Evolutionary conservation across 2,329 filamentous ascomycete species (phyloP), one percentile per base, ranked within the genome.

Genomic region (Immersiporthe knoxdaviesiana): DNA sequence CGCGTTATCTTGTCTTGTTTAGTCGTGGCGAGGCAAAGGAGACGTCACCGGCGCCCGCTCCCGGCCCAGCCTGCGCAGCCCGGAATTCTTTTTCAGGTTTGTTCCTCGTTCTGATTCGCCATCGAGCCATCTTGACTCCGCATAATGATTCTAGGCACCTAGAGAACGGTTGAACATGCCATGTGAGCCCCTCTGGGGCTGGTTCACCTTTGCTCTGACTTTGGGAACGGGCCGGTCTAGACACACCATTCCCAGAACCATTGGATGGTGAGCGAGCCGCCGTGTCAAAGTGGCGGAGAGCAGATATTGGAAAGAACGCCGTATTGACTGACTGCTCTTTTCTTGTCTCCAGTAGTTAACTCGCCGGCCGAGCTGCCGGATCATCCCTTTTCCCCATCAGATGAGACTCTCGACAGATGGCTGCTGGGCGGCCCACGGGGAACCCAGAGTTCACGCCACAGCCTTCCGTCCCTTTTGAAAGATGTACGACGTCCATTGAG

Each of bases 71-170:
- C 16, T 58, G 44, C 56, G 44, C 56, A 63, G 50, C 30, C 50
- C 41, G 44, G 30, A 1, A n/a, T n/a, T n/a, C n/a, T n/a, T 32
- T n/a, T 11, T 4, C 30, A 58, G 61, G 32, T 58, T 44, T 27
- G 63, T 63, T 63, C 12, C 41, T 16, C 62, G n/a, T n/a, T n/a
- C n/a, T n/a, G n/a, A n/a, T 24, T 64, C 56, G 41, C 32, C 6
- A 35, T 47, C 44, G 44, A 47, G n/a, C 18, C 44, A 8, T 47
- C 18, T 47, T 47, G 44, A 47, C 44, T 47, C 44, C 8, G 3
- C 44, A 47, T 41, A 2, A 21, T 50, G 30, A n/a, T 8, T 21
- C 14, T 32, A 50, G 61, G 41, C 16, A 50, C 21, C 24, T 6
- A 32, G 52, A 50, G 37, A 44, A 30, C 24, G 14, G 37, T 14